Evolutionary conservation across 2,329 filamentous ascomycete genomes (phyloP), one percentile per base, ranked within the genome.

Genomic region (Colletotrichum echinochloae): DNA sequence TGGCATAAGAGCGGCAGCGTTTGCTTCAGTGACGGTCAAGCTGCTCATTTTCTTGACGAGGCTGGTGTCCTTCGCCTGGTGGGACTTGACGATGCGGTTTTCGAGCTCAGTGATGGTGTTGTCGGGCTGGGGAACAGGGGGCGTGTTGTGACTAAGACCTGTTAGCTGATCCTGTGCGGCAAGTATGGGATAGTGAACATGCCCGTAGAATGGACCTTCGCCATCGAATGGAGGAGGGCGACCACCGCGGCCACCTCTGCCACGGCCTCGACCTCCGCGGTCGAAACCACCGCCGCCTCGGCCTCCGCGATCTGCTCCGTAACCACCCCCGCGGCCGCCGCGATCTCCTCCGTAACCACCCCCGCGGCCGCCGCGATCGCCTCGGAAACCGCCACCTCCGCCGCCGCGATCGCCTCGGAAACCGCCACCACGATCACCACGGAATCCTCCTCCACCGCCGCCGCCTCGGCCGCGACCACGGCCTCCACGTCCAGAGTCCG

Each of bases 1-100:
- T 85, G 56, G 89, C 65, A 71, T 61, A 52, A 61, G 48, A 44
- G 44, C 51, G 65, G 66, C 60, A 52, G 69, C 20, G 60, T 59
- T 62, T 65, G 57, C 26, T 6, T 73, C 73, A n/a, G 71, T 66
- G 23, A 81, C 69, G 26, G 73, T 73, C 30, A 84, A 74, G 48
- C 79, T 78, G 16, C 76, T 75, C 80, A 86, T 81, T 60, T 82
- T 76, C 3, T 76, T 72, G 3, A 76, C 76, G 2, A 86, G 65
- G n/a, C 74, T 71, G 14, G 73, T 65, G 37, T 78, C 73, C 8
- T 78, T 75, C 2, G 76, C 70, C 4, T 78, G 73, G 28, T 81
- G 76, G 2, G 33, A 49, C 44, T 60, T 74, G 41, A 85, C 70
- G 5, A 86, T 76, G 8, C 79, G 74, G 62, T 86, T 73, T 69